Percentiles rank a stretch among this genome's conserved stretches.
These are phyloP conservation scores for Amanita pseudoporphyria DNA, from an alignment of 768 basidiomycete species.

Conservation along the genomic window DNA sequence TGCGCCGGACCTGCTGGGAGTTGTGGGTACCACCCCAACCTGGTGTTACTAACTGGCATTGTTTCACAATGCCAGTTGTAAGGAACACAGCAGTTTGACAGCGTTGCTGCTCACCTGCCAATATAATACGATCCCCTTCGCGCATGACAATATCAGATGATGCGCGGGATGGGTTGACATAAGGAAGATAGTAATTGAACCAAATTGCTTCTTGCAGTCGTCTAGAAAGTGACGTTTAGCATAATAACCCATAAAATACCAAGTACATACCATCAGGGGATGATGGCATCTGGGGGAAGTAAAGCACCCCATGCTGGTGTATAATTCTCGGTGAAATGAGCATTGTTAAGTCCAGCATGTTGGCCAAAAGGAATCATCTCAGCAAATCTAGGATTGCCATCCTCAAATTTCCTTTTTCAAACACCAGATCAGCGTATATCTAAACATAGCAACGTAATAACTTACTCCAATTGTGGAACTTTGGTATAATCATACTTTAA, in stretches of 20 bases:
- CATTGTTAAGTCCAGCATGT: not conserved
- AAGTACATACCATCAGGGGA: not conserved
- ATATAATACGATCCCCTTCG: not conserved
- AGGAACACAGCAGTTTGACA: too few relatives aligned
- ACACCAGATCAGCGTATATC: not conserved
- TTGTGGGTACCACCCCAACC: not conserved
- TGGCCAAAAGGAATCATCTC: not conserved
- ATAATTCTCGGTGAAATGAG: not conserved
- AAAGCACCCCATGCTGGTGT: not conserved
- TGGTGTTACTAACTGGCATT: too few relatives aligned
- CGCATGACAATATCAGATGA: not conserved
- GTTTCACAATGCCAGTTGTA: too few relatives aligned
- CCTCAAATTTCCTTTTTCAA: too few relatives aligned
- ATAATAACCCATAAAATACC: not conserved
- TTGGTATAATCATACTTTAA: not conserved
- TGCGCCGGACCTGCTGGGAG: not conserved
- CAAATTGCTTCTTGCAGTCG: not conserved
- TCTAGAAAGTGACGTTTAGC: not conserved
- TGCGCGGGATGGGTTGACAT: not conserved
- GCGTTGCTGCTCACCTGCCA: not conserved
- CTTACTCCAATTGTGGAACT: not conserved
- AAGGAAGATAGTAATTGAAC: not conserved
- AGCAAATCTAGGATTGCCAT: not conserved
- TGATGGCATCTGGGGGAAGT: not conserved
- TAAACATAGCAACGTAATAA: not conserved